Evolutionary conservation across 148 eudicot species (phyloP), one percentile per base, ranked within the genome.

Genomic region (Spergularia marina): DNA sequence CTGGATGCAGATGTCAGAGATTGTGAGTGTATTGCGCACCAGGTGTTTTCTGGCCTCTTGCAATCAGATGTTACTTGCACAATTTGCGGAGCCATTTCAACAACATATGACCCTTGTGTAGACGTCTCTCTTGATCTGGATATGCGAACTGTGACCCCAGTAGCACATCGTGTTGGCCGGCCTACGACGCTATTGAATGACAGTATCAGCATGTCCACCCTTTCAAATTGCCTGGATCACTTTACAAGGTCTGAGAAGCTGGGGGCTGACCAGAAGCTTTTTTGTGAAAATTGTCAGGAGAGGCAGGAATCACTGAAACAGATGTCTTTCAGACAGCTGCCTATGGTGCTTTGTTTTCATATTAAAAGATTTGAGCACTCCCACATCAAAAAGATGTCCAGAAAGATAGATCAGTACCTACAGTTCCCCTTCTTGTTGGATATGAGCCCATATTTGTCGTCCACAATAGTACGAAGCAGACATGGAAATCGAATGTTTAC

Each of bases 351-450:
- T 7, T 89, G 90, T 68, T 71, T 89, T 75, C 92, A 89, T 59
- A 87, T 89, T 30, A 89, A 89, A 72, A 81, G 92, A 70, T 89
- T 89, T 39, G 93, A 87, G 77, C 93, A 89, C 77, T 89, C 93
- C 8, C 69, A 80, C 39, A 44, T 76, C 15, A 78, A 83, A 39
- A 89, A 81, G 68, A 78, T 80, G 78, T 89, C 91, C 0, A 82
- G 85, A 75, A 89, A 89, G 72, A 84, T 89, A 12, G 91, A 89
- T 62, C 83, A 76, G 23, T 87, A 89, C 77, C 74, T 89, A 72
- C 87, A 87, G 78, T 89, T 89, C 73, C 93, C 93, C 21, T 89
- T 89, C 76, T 87, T 82, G 41, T 80, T 89, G 61, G 91, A 89
- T 72, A 87, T 89, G 93, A 73, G 75, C 68, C 93, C 90, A 0